Evolutionary conservation across 495 filamentous ascomycete genomes (phyloP).

Genomic region (Penicillium manginii): DNA sequence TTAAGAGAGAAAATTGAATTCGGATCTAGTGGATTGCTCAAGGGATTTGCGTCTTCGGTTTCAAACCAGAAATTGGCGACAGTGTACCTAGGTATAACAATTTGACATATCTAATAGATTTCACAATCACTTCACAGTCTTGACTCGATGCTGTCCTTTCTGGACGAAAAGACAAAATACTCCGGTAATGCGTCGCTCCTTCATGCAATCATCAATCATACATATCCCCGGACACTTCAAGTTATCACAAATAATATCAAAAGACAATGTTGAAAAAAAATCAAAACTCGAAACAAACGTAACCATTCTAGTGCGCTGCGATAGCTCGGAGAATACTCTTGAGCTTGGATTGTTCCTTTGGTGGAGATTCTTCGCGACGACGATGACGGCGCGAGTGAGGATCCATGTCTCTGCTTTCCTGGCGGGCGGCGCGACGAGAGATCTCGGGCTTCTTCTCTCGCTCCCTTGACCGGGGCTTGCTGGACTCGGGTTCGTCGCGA

Average conservation of each 20-base stretch:
- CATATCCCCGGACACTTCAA: constrained; percentile 5
- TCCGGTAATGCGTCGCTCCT: constrained; percentile 35
- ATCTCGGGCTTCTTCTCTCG: constrained; percentile 27
- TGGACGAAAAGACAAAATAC: constrained; percentile 21
- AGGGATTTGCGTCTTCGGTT: too few species aligned
- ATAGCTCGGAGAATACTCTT: constrained; percentile 44
- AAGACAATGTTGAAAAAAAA: constrained; percentile 21
- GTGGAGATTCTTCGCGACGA: constrained; percentile 39
- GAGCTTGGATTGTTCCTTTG: constrained; percentile 37
- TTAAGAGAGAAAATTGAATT: neutral
- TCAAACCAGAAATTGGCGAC: neutral
- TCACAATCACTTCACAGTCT: constrained; percentile 9
- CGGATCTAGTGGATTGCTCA: neutral
- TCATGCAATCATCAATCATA: constrained; percentile 27
- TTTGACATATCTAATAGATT: constrained; percentile 4
- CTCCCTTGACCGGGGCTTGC: constrained; percentile 20
- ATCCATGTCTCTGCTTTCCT: constrained; percentile 26
- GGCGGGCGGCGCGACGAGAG: constrained; percentile 24
- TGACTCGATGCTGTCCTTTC: constrained; percentile 8
- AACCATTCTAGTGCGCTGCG: constrained; percentile 32
- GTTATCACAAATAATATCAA: constrained; percentile 15
- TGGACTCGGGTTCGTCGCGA: constrained; percentile 17
- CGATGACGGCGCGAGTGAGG: constrained; percentile 30
- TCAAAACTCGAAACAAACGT: constrained; percentile 1
- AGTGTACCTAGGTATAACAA: constrained; percentile 1